phyloP scores from a whole-genome alignment of 192 early-diverging fungal species.

The Rhizophagus clarus region DNA sequence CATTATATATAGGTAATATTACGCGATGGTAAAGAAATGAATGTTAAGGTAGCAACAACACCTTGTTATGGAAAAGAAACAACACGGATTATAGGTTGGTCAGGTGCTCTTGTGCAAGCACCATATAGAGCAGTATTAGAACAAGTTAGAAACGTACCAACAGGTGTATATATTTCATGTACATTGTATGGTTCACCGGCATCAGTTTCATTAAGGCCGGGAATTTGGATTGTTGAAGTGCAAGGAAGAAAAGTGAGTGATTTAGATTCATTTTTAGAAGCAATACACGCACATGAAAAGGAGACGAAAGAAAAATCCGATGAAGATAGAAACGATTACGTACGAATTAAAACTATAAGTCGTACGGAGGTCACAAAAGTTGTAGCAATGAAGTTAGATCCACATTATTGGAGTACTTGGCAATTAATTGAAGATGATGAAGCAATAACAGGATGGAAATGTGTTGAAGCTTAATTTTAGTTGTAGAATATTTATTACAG shows the following conservation, averaged over 20 bases:
- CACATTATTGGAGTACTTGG: conserved; percentile 77
- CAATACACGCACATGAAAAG: conserved; percentile 50
- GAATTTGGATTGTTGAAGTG: conserved; percentile 78
- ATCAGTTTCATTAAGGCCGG: conserved; percentile 56
- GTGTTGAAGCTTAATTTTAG: neutral
- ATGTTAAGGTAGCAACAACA: conserved; percentile 66
- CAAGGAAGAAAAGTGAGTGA: conserved; percentile 60
- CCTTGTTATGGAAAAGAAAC: conserved; percentile 58
- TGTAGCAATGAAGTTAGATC: conserved; percentile 74
- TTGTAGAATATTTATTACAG: neutral
- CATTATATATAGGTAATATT: conserved; percentile 53
- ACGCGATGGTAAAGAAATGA: conserved; percentile 70
- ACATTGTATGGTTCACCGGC: conserved; percentile 68
- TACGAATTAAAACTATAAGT: conserved; percentile 60
- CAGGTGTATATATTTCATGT: conserved; percentile 64
- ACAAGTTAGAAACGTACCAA: conserved; percentile 65
- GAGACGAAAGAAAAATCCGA: conserved; percentile 53
- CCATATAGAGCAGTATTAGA: conserved; percentile 71
- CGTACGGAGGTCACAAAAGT: conserved; percentile 62
- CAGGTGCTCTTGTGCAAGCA: conserved; percentile 77
- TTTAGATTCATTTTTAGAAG: conserved; percentile 65
- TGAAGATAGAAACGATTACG: conserved; percentile 49
- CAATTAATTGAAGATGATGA: conserved; percentile 58
- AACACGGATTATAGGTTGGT: conserved; percentile 77
- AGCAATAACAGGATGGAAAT: conserved; percentile 53